Base-by-base conservation (phyloP, 192 early-diverging fungal species). In the Cladochytrium replicatum region DNA sequence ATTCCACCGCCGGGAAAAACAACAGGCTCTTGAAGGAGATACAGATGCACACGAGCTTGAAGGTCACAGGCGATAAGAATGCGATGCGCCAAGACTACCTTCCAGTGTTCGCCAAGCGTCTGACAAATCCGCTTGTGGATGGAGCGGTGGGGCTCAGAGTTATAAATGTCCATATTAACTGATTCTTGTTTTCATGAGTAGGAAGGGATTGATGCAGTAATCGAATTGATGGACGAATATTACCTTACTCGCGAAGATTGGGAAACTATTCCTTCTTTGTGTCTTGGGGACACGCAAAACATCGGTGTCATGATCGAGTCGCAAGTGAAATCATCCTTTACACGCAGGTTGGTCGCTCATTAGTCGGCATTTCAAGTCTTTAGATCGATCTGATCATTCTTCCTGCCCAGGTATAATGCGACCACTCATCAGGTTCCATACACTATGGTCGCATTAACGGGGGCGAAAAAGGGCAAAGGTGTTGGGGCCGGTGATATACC, bases 151-250 rank as follows among this genome's bases (percentile, higher is more conserved):
- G 24, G 63, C 6, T 46, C 11, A 56, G 17, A n/a, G n/a, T n/a
- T 0, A 37, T 25, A 29, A 15, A 21, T 61, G 62, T 41, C 37
- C 52, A 9, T 42, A 46, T 29, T 71, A 60, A 2, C 44, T 70
- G 28, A 41, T 38, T 45, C 44, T 46, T 30, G 13, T 22, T 42
- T 34, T 52, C 4, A 67, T 39, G 57, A 61, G 25, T 42, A 64
- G 57, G 79, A 71, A 5, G 85, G 78, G 0, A 78, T 88, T 29
- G 59, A 64, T 2, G 67, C 79, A 5, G 82, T 91, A n/a, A 84
- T 97, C 24, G 51, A 82, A 5, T 58, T 74, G 4, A 91, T 99
- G 90, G 92, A 99, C 54, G 75, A 80, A 9, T 99, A 99, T 64
- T 90, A 84, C 46, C 63, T 99, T 41, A 84, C 64, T 51, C 82